These are phyloP conservation scores for Nepenthes mirabilis DNA, from an alignment of 148 eudicot species.

Conservation along the genomic window DNA sequence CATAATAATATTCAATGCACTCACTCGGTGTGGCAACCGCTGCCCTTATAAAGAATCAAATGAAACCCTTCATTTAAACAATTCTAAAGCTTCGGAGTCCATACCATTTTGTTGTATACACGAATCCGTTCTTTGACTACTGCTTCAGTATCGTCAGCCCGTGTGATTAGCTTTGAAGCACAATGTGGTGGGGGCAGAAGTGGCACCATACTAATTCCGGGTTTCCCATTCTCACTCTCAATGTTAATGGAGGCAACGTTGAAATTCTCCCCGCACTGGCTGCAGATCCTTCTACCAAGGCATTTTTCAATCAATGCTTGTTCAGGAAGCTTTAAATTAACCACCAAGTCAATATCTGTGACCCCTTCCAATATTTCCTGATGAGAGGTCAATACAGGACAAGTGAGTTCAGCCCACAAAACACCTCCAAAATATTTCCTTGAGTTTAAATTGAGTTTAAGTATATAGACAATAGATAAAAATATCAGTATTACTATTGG, in stretches of 20 bases:
- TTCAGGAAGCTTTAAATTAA: constrained; percentile 87
- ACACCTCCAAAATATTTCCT: background rate
- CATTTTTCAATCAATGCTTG: constrained; percentile 79
- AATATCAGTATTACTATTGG: too few relatives aligned
- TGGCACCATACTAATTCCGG: constrained; percentile 76
- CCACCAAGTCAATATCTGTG: constrained; percentile 88
- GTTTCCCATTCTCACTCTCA: constrained; percentile 69
- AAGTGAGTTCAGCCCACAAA: background rate
- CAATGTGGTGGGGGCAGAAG: constrained; percentile 72
- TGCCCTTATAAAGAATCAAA: too few relatives aligned
- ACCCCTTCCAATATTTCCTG: constrained; percentile 98
- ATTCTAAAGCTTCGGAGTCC: background rate
- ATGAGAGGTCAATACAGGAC: constrained; percentile 6
- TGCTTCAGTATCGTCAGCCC: constrained; percentile 86
- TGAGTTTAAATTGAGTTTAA: background rate
- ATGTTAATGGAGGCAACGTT: constrained; percentile 75
- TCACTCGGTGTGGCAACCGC: too few relatives aligned
- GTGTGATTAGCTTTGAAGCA: constrained; percentile 77
- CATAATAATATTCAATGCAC: too few relatives aligned
- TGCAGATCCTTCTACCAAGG: constrained; percentile 86
- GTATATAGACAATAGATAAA: too few relatives aligned
- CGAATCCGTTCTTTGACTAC: constrained; percentile 78
- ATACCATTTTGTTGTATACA: constrained; percentile 80
- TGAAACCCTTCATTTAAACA: too few relatives aligned
- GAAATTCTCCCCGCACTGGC: constrained; percentile 81